Evolutionary conservation across 768 basidiomycete species (phyloP).

Genomic region (Leccinum uliginosum): DNA sequence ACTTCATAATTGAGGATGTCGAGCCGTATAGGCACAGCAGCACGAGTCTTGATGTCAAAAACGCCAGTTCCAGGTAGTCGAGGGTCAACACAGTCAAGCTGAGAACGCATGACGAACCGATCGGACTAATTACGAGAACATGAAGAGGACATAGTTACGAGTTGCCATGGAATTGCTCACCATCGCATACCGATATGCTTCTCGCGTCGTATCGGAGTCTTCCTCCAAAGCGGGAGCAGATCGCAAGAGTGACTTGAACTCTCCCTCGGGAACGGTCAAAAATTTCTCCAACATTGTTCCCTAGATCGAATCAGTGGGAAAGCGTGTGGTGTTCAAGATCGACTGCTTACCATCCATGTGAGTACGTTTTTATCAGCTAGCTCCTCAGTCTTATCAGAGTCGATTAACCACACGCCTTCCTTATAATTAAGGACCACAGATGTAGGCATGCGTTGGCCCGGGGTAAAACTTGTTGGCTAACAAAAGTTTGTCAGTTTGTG

Average conservation of each 20-base stretch:
- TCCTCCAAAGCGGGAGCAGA: slow-evolving; percentile 26
- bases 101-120: slow-evolving; percentile 85
- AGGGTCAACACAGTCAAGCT: slow-evolving; percentile 81
- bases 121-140: slow-evolving; percentile 27
- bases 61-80: slow-evolving; percentile 86
- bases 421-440: slow-evolving; percentile 62
- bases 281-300: slow-evolving; percentile 89
- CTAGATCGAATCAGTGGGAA: slow-evolving; percentile 35
- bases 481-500: slow-evolving; percentile 1
- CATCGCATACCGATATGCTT: slow-evolving; percentile 86
- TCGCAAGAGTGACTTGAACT: slow-evolving; percentile 58
- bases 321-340: neutral
- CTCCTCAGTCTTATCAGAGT: slow-evolving; percentile 44
- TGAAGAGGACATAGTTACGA: neutral
- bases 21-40: slow-evolving; percentile 75
- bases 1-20: slow-evolving; percentile 84
- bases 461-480: slow-evolving; percentile 63
- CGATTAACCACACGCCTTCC: slow-evolving; percentile 65
- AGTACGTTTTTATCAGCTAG: slow-evolving; percentile 62
- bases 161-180: slow-evolving; percentile 35
- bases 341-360: slow-evolving; percentile 56
- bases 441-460: slow-evolving; percentile 74
- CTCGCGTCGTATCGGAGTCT: slow-evolving; percentile 38
- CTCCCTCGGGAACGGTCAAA: slow-evolving; percentile 59
- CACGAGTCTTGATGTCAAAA: slow-evolving; percentile 96